phyloP scores from a whole-genome alignment of 2,329 filamentous ascomycete genomes.

The Alternaria brassicae region DNA sequence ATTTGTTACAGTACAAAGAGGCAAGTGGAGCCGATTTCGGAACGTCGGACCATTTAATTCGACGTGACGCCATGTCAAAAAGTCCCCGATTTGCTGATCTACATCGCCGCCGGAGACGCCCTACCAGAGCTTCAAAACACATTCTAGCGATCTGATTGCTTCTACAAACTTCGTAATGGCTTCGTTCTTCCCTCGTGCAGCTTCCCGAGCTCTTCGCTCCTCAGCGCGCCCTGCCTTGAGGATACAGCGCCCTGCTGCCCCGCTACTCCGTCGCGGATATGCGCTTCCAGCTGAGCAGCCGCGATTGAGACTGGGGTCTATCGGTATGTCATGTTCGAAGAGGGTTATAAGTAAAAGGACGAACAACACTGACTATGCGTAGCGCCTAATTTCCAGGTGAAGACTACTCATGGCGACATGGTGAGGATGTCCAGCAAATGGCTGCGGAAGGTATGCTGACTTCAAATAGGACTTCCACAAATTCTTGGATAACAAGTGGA shows the following conservation, averaged over 20 bases:
- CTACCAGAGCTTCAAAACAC: constrained; percentile 6
- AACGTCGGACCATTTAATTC: constrained; percentile 9
- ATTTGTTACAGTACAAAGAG: not conserved
- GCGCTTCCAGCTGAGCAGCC: constrained; percentile 50
- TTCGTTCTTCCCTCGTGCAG: constrained; percentile 44
- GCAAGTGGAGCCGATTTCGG: constrained; percentile 11
- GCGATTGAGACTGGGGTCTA: constrained; percentile 54
- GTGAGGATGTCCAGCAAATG: constrained; percentile 51
- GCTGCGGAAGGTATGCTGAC: not conserved
- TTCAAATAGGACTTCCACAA: constrained; percentile 67
- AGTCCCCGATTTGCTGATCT: constrained; percentile 6
- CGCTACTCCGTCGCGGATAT: constrained; percentile 49
- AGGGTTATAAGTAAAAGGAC: not conserved
- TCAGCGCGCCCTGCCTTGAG: constrained; percentile 36
- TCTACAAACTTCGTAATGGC: constrained; percentile 36
- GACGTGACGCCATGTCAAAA: constrained; percentile 21
- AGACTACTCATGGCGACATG: constrained; percentile 78
- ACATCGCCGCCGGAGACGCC: not conserved
- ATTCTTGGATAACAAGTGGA: constrained; percentile 80
- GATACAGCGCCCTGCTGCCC: constrained; percentile 34
- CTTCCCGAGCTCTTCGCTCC: constrained; percentile 44
- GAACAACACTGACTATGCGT: not conserved
- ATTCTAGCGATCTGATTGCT: not conserved
- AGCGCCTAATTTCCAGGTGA: constrained; percentile 85
- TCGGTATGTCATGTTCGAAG: constrained; percentile 31